These are phyloP conservation scores for Microdochium paspali DNA, from an alignment of 2,329 filamentous ascomycete genomes.

Conservation along the genomic window DNA sequence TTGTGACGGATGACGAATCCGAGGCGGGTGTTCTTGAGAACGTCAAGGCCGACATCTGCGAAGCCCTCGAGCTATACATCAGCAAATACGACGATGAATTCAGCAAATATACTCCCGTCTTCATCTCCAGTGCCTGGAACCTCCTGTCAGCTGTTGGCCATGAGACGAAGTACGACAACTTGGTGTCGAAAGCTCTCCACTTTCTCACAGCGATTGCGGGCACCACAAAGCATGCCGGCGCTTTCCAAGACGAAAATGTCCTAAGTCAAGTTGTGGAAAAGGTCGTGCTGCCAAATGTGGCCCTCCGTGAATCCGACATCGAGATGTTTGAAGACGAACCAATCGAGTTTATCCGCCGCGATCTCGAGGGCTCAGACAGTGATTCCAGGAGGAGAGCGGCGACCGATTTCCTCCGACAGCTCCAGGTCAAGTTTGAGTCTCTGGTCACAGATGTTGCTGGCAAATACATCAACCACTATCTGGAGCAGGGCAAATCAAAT, in stretches of 20 bases:
- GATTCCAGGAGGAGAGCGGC: conserved; percentile 87
- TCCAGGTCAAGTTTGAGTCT: conserved; percentile 81
- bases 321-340: conserved; percentile 98
- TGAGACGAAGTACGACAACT: conserved; percentile 85
- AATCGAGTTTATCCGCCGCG: conserved; percentile 93
- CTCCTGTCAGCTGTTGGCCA: conserved; percentile 78
- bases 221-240: conserved; percentile 65
- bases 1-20: conserved; percentile 80
- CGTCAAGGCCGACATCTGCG: conserved; percentile 89
- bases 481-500: conserved; percentile 70
- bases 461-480: conserved; percentile 78
- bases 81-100: conserved; percentile 96
- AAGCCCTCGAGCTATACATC: conserved; percentile 79
- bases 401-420: conserved; percentile 83
- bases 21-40: conserved; percentile 79
- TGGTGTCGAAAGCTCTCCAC: conserved; percentile 89
- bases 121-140: conserved; percentile 86
- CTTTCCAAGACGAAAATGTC: conserved; percentile 75
- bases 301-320: conserved; percentile 83
- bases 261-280: conserved; percentile 88
- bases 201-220: conserved; percentile 87
- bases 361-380: conserved; percentile 91
- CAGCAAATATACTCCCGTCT: conserved; percentile 66
- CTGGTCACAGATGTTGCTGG: conserved; percentile 81
- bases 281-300: conserved; percentile 88